A percentile compares a stretch with the other conserved stretches of the same genome.
Conservation (phyloP, 306 rosid genomes). For the Prunus dulcis region DNA sequence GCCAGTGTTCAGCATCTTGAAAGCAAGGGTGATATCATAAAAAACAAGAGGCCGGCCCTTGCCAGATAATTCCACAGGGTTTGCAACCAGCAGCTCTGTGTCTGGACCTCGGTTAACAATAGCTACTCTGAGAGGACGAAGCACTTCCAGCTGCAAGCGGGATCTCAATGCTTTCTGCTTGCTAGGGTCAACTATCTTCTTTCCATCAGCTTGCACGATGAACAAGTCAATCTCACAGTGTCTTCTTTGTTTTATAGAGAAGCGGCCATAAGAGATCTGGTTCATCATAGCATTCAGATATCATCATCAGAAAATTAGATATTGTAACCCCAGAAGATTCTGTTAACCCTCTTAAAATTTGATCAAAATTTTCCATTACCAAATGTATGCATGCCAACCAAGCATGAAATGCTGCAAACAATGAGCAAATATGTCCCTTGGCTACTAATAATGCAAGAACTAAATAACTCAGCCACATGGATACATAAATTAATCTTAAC, state of each 20-base stretch:
- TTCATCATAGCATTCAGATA: constrained; percentile 27
- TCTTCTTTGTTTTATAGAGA: constrained; percentile 50
- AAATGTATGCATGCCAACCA: too few relatives aligned
- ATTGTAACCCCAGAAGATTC: not conserved
- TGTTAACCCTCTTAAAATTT: too few relatives aligned
- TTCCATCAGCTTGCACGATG: constrained; percentile 87
- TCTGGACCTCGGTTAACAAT: constrained; percentile 83
- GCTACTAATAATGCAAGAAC: too few relatives aligned
- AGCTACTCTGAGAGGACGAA: constrained; percentile 85
- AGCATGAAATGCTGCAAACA: too few relatives aligned
- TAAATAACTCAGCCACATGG: too few relatives aligned
- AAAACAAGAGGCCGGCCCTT: constrained; percentile 95
- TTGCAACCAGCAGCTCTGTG: constrained; percentile 79
- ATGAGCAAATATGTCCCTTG: too few relatives aligned
- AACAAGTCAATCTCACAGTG: constrained; percentile 87
- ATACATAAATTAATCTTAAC: too few relatives aligned
- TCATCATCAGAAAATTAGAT: constrained; percentile 18
- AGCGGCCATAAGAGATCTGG: constrained; percentile 94
- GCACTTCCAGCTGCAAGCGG: constrained; percentile 66
- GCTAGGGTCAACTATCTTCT: constrained; percentile 75
- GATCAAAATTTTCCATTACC: too few relatives aligned
- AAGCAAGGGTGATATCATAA: constrained; percentile 80
- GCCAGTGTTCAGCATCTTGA: constrained; percentile 63
- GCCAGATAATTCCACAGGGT: constrained; percentile 89
- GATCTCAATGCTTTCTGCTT: constrained; percentile 67